Evolutionary conservation across 192 early-diverging fungal species (phyloP).

Genomic region (Radiomyces spectabilis): DNA sequence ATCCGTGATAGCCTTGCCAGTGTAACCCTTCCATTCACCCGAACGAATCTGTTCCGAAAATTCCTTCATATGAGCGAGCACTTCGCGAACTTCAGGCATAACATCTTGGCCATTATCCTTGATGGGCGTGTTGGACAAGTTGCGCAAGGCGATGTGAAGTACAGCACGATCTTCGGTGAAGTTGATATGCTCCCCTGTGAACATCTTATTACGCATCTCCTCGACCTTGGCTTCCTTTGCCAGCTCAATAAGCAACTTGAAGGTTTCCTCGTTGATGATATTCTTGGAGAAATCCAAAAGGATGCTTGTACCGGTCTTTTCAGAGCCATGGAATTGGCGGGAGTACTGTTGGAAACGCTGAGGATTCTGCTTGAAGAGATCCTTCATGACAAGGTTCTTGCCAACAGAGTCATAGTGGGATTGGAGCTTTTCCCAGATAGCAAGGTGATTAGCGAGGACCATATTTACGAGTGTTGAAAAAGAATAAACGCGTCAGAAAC

Average conservation of each 20-base stretch:
- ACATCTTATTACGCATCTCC: conserved; percentile 89
- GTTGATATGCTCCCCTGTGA: conserved; percentile 92
- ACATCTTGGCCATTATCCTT: conserved; percentile 84
- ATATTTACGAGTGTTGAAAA: conserved; percentile 29
- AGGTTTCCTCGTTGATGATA: conserved; percentile 74
- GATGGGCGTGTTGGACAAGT: conserved; percentile 80
- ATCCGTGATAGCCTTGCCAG: conserved; percentile 89
- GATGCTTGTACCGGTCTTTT: conserved; percentile 55
- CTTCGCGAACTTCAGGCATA: conserved; percentile 90
- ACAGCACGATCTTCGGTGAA: conserved; percentile 95
- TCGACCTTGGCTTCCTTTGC: conserved; percentile 80
- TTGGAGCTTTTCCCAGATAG: conserved; percentile 86
- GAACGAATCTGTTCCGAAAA: conserved; percentile 79
- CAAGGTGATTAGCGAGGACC: conserved; percentile 69
- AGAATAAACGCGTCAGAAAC: conserved; percentile 8
- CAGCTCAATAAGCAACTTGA: conserved; percentile 72
- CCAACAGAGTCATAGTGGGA: conserved; percentile 74
- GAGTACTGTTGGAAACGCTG: conserved; percentile 76
- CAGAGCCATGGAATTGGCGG: conserved; percentile 55
- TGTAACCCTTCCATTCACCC: conserved; percentile 94
- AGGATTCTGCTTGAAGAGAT: conserved; percentile 72
- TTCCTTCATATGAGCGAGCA: conserved; percentile 87
- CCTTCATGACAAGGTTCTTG: conserved; percentile 66
- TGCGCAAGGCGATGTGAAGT: conserved; percentile 91
- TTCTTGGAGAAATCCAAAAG: conserved; percentile 98